phyloP scores from a whole-genome alignment of 1,284 basidiomycete genomes.

The Coniferiporia sulphurascens region DNA sequence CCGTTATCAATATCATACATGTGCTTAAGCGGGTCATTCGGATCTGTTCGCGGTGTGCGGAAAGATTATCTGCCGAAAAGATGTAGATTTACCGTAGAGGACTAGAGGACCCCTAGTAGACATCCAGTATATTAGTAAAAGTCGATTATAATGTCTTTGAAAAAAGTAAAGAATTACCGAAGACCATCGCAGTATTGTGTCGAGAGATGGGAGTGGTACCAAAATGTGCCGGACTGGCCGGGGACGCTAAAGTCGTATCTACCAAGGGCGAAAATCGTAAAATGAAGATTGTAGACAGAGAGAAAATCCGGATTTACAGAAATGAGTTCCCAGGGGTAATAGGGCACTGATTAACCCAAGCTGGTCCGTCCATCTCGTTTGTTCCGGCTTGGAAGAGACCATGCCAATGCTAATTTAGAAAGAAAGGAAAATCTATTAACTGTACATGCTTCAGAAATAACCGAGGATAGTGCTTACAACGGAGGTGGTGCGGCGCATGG shows the following conservation, averaged over 20 bases:
- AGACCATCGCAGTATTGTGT: conserved; percentile 31
- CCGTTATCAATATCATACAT: conserved; percentile 42
- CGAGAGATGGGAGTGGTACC: conserved; percentile 37
- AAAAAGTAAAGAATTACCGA: background rate
- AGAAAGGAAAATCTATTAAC: background rate
- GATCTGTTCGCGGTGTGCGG: conserved; percentile 23
- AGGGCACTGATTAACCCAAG: conserved; percentile 46
- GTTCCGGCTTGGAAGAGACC: conserved; percentile 31
- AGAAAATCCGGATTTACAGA: conserved; percentile 27
- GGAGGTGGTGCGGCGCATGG: conserved; percentile 24
- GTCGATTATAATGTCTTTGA: background rate
- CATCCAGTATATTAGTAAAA: background rate
- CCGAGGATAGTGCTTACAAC: conserved; percentile 21
- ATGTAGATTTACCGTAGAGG: background rate
- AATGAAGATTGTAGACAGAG: background rate
- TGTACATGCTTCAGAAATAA: background rate
- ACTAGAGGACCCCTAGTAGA: background rate
- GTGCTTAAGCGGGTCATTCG: conserved; percentile 36
- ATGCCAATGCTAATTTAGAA: conserved; percentile 33
- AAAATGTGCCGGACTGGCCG: conserved; percentile 35
- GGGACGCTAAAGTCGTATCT: conserved; percentile 30
- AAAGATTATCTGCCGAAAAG: background rate
- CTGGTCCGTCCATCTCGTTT: conserved; percentile 32
- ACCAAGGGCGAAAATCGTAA: conserved; percentile 16
- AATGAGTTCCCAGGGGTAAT: conserved; percentile 42